Evolutionary conservation across 208 protist species (phyloP).

Genomic region (Leishmania major): DNA sequence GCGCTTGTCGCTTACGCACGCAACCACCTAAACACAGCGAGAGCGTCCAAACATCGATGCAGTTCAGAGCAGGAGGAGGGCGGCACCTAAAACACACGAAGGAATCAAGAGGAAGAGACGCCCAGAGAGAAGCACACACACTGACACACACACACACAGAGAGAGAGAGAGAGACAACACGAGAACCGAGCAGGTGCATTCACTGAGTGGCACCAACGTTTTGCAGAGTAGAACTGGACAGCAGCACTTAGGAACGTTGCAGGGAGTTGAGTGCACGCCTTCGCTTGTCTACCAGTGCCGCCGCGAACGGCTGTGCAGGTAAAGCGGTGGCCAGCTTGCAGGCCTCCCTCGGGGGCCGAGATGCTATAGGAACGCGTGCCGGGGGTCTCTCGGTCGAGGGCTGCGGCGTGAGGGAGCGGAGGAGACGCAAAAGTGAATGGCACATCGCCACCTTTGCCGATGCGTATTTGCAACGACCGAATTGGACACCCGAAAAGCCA

Average conservation of each 20-base stretch:
- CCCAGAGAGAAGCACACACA: neutral
- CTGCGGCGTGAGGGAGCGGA: conserved; percentile 7
- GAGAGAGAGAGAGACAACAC: no score
- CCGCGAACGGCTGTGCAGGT: neutral
- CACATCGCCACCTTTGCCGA: conserved; percentile 48
- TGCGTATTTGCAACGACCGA: conserved; percentile 39
- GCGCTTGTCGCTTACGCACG: neutral
- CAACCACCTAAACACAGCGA: neutral
- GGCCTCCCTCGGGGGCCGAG: neutral
- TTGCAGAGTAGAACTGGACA: neutral
- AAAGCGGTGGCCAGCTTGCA: neutral
- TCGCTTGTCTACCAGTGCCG: neutral
- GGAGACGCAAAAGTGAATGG: conserved; percentile 29
- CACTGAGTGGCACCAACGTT: neutral
- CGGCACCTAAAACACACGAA: neutral
- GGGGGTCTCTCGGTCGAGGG: neutral
- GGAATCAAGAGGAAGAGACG: neutral
- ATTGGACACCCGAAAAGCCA: conserved; percentile 39
- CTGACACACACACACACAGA: no score
- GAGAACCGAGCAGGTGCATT: neutral
- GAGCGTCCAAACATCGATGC: neutral
- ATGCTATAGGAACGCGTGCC: neutral
- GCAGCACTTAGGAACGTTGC: neutral
- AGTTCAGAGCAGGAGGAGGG: neutral
- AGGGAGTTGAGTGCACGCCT: conserved; percentile 18